Evolutionary conservation across 2,329 filamentous ascomycete species (phyloP).

Genomic region (Penicillium digitatum): DNA sequence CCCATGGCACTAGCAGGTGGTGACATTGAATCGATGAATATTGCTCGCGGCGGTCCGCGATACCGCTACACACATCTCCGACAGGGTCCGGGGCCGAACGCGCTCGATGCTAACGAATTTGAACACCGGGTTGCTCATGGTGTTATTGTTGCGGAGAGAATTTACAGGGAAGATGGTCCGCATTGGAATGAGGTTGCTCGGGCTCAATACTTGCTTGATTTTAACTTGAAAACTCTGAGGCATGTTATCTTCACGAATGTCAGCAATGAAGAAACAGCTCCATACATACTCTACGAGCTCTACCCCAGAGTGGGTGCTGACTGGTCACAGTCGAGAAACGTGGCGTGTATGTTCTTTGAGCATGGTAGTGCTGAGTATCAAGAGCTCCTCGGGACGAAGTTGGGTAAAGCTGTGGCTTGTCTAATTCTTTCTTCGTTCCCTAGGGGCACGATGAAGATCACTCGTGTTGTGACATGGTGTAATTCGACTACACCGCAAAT

Average conservation of each 20-base stretch:
- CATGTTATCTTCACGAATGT: neutral
- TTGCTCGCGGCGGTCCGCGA: neutral
- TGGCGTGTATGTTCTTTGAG: neutral
- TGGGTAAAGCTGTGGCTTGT: neutral
- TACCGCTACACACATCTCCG: neutral
- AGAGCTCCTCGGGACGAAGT: neutral
- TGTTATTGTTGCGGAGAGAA: neutral
- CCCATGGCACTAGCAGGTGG: neutral
- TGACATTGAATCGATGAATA: neutral
- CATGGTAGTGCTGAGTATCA: neutral
- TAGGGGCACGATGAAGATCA: neutral
- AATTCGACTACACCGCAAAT: neutral
- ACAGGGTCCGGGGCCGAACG: neutral
- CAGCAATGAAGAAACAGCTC: neutral
- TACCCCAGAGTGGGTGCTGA: neutral
- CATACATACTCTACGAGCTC: neutral
- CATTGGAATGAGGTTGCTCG: constrained; percentile 1
- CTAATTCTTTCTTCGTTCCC: neutral
- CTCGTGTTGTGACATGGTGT: neutral
- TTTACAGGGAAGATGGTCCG: neutral
- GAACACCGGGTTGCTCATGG: neutral
- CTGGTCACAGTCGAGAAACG: neutral
- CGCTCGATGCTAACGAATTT: neutral
- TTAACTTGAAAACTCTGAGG: neutral
- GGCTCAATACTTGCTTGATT: neutral